A percentile compares a stretch with the other conserved stretches of the same genome.
Evolutionary conservation across 345 rosid species (phyloP).

Genomic region (Diplotaxis tenuifolia): DNA sequence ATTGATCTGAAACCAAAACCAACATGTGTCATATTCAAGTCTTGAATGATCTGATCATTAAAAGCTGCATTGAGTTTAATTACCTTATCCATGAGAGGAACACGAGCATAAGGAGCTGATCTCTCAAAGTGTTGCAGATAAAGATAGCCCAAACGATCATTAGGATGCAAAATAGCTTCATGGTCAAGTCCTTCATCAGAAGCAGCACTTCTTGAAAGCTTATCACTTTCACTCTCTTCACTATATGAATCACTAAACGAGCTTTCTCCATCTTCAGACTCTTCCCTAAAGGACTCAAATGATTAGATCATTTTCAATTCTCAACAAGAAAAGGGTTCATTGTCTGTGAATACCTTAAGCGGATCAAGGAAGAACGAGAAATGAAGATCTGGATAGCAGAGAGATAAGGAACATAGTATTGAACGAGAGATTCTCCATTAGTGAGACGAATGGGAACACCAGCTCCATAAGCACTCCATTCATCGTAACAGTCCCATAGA

Average conservation of each 20-base stretch:
- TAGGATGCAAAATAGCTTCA: conserved; percentile 57
- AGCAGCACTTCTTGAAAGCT: conserved; percentile 64
- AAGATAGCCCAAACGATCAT: conserved; percentile 74
- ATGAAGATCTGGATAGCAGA: conserved; percentile 95
- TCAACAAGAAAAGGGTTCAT: neutral
- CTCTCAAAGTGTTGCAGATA: conserved; percentile 82
- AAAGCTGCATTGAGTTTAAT: conserved; percentile 6
- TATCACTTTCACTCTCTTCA: conserved; percentile 89
- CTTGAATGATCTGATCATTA: neutral
- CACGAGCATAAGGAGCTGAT: conserved; percentile 89
- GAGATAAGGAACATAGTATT: conserved; percentile 95
- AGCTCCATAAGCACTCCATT: conserved; percentile 99
- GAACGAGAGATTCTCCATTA: conserved; percentile 80
- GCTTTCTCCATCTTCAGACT: conserved; percentile 64
- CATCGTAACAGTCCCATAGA: conserved; percentile 90
- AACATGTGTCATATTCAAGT: neutral
- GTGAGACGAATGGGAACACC: conserved; percentile 76
- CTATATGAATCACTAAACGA: conserved; percentile 80
- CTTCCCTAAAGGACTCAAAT: conserved; percentile 52
- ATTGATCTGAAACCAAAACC: conserved; percentile 54
- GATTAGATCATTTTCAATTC: neutral
- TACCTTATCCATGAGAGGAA: conserved; percentile 99
- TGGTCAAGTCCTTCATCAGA: conserved; percentile 90
- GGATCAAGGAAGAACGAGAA: conserved; percentile 64
- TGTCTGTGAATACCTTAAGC: conserved; percentile 52